These are phyloP conservation scores for Pythium volutum DNA, from an alignment of 352 stramenopile species.

Conservation along the genomic window DNA sequence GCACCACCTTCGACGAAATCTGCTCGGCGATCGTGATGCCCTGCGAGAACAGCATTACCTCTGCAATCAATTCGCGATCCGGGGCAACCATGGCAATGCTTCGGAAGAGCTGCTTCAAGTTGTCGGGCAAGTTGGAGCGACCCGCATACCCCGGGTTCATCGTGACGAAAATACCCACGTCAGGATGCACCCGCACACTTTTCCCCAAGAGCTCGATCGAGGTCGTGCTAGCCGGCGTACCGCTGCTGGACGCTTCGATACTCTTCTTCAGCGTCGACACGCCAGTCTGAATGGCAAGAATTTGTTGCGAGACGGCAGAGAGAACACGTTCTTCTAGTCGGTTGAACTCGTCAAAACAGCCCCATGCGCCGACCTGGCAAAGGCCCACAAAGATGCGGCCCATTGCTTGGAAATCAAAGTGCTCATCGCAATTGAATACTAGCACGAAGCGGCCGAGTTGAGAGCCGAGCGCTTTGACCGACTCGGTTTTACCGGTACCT, in stretches of 20 bases:
- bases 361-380: conserved; percentile 99
- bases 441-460: conserved; percentile 99
- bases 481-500: conserved; percentile 99
- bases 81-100: conserved; percentile 99
- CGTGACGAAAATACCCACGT: conserved; percentile 99
- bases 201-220: conserved; percentile 96
- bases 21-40: conserved; percentile 98
- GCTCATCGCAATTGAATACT: conserved; percentile 99
- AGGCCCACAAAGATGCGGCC: conserved; percentile 99
- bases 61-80: conserved; percentile 98
- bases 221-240: conserved; percentile 27
- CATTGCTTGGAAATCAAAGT: conserved; percentile 99
- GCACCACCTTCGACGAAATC: conserved; percentile 96
- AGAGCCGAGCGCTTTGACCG: conserved; percentile 98
- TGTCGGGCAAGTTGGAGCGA: conserved; percentile 95
- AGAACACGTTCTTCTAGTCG: conserved; percentile 99
- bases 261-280: conserved; percentile 85
- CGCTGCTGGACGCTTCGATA: conserved; percentile 38
- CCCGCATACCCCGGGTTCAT: conserved; percentile 99
- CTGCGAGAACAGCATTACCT: conserved; percentile 99
- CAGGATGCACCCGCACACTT: conserved; percentile 93
- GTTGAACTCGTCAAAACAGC: conserved; percentile 99
- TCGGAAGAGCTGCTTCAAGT: conserved; percentile 99
- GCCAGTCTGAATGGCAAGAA: conserved; percentile 98
- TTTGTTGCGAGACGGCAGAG: conserved; percentile 99